Base-by-base conservation (phyloP, 768 basidiomycete species). In the Pilatotrama ljubarskyi region DNA sequence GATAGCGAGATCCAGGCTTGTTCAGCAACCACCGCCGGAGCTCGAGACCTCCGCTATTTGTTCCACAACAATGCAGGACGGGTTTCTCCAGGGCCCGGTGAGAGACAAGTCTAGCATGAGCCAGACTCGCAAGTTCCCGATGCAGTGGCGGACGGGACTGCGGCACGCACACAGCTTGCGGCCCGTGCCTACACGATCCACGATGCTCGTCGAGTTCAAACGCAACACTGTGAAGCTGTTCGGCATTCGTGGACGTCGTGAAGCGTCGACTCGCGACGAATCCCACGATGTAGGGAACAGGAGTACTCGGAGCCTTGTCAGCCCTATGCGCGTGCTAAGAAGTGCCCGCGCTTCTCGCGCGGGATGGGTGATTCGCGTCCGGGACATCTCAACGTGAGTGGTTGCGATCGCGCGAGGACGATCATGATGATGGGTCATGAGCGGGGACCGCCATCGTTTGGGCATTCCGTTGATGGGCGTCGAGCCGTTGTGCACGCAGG, bases 51-150 rank as follows among this genome's bases (percentile, higher is more conserved):
- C 29, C 29, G 29, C 29, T 32, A 32, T 44, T 25, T 14, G 43
- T 44, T 24, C 11, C 22, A 15, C 8, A 10, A 8, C 9, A 20
- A n/a, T 1, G 22, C 29, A 32, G 29, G 29, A 32, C 46, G 18
- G 14, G 46, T 22, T n/a, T 8, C 9, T 13, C 18, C 43, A 22
- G 22, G 43, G 20, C 43, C 9, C 43, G 22, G 18, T 13, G 20
- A n/a, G 9, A 44, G 43, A 20, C 43, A 35, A 9, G 5, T 8
- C 50, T 36, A 35, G 18, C 14, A 32, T 41, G 38, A 20, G 42
- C 52, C 43, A 54, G 52, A 18, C 42, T 54, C 52, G 52, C 52
- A 32, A 41, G 38, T 43, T 40, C 52, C 52, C 52, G 52, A 43
- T 54, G 52, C 52, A 35, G 52, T 54, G 52, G 41, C 29, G 10